These are phyloP conservation scores for Bisporella sp. DNA, from an alignment of 2,329 filamentous ascomycete species.

Conservation along the genomic window DNA sequence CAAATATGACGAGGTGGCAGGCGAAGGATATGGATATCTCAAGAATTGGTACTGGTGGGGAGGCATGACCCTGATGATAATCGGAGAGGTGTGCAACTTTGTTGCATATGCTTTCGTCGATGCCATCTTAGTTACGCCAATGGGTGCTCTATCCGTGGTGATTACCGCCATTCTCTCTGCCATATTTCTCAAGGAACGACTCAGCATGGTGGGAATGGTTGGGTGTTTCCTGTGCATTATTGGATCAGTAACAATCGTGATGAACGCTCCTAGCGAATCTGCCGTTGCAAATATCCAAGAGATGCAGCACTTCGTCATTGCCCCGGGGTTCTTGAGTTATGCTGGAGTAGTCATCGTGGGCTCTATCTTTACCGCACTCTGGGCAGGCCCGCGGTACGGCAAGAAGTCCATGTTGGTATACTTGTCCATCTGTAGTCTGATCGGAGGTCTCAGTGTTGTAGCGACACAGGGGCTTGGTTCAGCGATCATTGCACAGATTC, in stretches of 20 bases:
- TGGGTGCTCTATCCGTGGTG: conserved; percentile 88
- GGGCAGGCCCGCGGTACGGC: conserved; percentile 78
- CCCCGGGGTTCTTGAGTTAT: conserved; percentile 81
- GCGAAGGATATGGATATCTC: conserved; percentile 94
- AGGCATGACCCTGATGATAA: conserved; percentile 94
- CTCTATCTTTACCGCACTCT: conserved; percentile 65
- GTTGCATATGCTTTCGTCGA: conserved; percentile 96
- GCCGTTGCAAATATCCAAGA: conserved; percentile 83
- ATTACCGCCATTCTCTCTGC: conserved; percentile 86
- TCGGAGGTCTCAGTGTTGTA: conserved; percentile 91
- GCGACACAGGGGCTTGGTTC: conserved; percentile 89
- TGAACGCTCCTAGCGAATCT: conserved; percentile 84
- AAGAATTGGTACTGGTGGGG: conserved; percentile 94
- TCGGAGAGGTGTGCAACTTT: conserved; percentile 96
- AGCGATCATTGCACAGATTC: conserved; percentile 80
- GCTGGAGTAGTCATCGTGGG: conserved; percentile 76
- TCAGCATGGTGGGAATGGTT: conserved; percentile 94
- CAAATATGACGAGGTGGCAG: conserved; percentile 93
- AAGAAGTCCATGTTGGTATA: conserved; percentile 98
- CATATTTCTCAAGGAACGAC: conserved; percentile 89
- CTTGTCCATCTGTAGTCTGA: conserved; percentile 89
- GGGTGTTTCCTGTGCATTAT: conserved; percentile 94
- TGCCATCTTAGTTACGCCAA: conserved; percentile 86
- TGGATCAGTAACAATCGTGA: conserved; percentile 85
- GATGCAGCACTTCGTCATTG: conserved; percentile 82